Evolutionary conservation across 1,284 basidiomycete genomes (phyloP).

Genomic region (Moniliella sp.): DNA sequence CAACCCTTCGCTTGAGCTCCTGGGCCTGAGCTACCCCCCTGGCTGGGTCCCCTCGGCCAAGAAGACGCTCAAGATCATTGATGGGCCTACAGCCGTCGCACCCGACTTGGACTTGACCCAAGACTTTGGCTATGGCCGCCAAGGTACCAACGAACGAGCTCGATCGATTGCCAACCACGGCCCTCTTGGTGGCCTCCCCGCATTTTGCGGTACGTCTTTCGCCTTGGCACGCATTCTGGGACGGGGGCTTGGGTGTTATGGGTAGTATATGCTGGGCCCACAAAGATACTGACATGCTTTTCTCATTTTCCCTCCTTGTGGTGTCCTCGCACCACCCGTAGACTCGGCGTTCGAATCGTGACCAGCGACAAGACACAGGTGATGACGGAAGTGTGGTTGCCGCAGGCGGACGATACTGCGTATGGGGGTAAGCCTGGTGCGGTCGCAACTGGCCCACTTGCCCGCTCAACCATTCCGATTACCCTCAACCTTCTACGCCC

Average conservation of each 20-base stretch:
- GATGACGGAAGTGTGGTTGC: constrained; percentile 8
- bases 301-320: background rate
- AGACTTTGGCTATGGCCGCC: constrained; percentile 4
- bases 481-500: constrained; percentile 6
- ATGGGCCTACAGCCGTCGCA: too few species aligned
- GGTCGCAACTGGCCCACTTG: too few species aligned
- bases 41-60: constrained; percentile 1
- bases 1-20: constrained; percentile 7
- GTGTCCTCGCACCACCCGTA: background rate
- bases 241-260: too few species aligned
- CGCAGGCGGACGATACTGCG: constrained; percentile 1
- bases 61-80: constrained; percentile 4
- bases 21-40: constrained; percentile 3
- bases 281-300: background rate
- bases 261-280: background rate
- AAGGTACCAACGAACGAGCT: background rate
- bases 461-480: constrained; percentile 4
- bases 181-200: constrained; percentile 6
- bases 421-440: too few species aligned
- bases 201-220: constrained; percentile 8
- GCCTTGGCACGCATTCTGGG: background rate
- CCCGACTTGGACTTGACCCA: constrained; percentile 6
- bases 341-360: constrained; percentile 3
- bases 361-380: constrained; percentile 4
- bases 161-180: constrained; percentile 1